These are phyloP conservation scores for Pseudozyma sp. DNA, from an alignment of 1,284 basidiomycete genomes.

Conservation along the genomic window DNA sequence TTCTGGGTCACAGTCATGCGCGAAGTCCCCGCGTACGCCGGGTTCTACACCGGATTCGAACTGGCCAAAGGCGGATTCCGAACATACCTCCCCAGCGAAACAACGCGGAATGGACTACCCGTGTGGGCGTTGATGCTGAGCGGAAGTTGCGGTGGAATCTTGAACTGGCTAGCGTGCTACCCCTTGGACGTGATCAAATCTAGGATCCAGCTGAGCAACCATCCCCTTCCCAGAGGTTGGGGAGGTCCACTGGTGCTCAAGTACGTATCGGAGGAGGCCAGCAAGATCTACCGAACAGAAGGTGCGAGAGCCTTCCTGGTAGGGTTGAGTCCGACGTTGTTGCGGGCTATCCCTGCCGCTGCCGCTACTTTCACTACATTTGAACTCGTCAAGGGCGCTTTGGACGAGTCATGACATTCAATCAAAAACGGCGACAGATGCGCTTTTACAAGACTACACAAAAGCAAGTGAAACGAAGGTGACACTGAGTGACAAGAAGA, in stretches of 20 bases:
- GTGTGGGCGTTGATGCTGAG: slow-evolving; percentile 89
- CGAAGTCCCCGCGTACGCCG: slow-evolving; percentile 95
- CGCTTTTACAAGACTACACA: neutral
- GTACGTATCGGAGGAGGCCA: slow-evolving; percentile 43
- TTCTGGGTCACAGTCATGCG: slow-evolving; percentile 95
- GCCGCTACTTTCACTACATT: slow-evolving; percentile 60
- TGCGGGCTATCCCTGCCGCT: slow-evolving; percentile 58
- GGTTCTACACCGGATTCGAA: slow-evolving; percentile 85
- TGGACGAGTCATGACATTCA: slow-evolving; percentile 12
- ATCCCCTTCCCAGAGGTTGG: slow-evolving; percentile 26
- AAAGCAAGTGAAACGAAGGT: neutral
- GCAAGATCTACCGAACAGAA: slow-evolving; percentile 24
- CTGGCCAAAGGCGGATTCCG: slow-evolving; percentile 83
- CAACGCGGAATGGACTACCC: slow-evolving; percentile 72
- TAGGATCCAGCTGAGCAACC: slow-evolving; percentile 42
- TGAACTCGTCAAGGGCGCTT: slow-evolving; percentile 49
- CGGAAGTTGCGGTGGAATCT: slow-evolving; percentile 87
- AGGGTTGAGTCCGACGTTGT: slow-evolving; percentile 53
- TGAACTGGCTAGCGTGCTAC: slow-evolving; percentile 94
- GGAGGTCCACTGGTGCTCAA: slow-evolving; percentile 23
- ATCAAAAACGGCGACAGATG: neutral
- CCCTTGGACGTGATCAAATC: slow-evolving; percentile 73
- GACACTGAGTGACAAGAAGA: neutral
- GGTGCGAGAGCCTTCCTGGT: slow-evolving; percentile 42
- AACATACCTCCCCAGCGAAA: slow-evolving; percentile 66